Evolutionary conservation across 257 asterid genomes (phyloP).

Genomic region (Solanum appendiculatum): DNA sequence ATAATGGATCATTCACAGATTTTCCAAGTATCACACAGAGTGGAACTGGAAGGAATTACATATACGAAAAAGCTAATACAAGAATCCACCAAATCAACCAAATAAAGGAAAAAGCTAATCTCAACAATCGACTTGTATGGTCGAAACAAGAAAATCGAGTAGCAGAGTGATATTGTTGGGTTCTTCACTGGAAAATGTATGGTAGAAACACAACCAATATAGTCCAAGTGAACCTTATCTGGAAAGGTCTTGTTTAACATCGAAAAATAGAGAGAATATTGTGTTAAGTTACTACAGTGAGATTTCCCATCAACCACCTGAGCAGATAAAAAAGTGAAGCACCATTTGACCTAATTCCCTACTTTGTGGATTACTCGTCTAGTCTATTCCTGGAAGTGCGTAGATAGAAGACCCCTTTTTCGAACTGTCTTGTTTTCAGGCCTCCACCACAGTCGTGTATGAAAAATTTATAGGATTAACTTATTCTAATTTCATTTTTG

Average conservation of each 20-base stretch:
- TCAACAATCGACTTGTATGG: neutral
- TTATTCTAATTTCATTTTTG: neutral
- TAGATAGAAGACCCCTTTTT: neutral
- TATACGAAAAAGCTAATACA: neutral
- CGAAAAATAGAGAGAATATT: neutral
- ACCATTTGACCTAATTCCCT: neutral
- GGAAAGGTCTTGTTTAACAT: neutral
- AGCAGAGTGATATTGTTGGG: neutral
- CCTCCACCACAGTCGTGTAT: neutral
- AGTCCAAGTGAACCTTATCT: neutral
- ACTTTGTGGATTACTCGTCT: neutral
- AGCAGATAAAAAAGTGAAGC: neutral
- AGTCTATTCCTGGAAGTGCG: neutral
- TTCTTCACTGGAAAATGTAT: too few relatives aligned
- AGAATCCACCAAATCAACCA: neutral
- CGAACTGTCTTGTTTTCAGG: too few relatives aligned
- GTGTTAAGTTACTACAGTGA: neutral
- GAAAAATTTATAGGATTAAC: neutral
- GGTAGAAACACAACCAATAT: neutral
- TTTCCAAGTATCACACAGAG: constrained; percentile 52
- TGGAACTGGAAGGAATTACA: constrained; percentile 33
- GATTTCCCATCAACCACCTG: neutral
- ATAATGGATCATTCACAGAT: constrained; percentile 64
- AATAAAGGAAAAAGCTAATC: neutral
- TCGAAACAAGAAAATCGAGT: neutral